Evolutionary conservation across 352 stramenopile species (phyloP), one percentile per base, ranked within the genome.

Genomic region (Globisporangium solare): DNA sequence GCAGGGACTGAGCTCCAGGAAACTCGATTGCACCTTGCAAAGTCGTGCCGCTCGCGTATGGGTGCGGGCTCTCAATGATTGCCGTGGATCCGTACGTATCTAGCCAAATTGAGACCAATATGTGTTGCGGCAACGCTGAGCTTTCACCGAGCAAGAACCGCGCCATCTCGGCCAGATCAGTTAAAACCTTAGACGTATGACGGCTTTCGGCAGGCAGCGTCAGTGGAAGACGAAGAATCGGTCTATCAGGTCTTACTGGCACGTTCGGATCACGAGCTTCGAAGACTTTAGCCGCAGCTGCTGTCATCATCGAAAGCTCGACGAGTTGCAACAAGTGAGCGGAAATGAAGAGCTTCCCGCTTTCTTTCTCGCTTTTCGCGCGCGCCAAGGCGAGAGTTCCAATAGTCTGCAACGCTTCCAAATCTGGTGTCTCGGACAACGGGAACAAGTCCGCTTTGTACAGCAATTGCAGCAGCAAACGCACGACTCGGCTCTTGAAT

Each of bases 401-500:
- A 24, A 95, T 89, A 3, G 71, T 72, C 61, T 89, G 67, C 12
- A 94, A 51, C 6, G 82, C 62, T 41, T 78, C 59, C 20, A 94
- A 51, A 27, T 95, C 75, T 2, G 83, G 81, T 11, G 83, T 61
- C 58, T 90, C 74, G 0, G 74, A 58, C 5, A 54, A 42, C 0
- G 79, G 76, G 39, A 94, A 94, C 2, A 83, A 51, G 11, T 84
- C 71, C 8, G 79, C 75, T 6, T 67, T 60, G 41, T 91, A 70
- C 41, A 95, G 59, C 11, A 95, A 62, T 64, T 94, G 86, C 15
- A 93, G 71, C 1, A 95, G 56, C 31, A 94, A 60, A 2, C 82
- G 77, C 20, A 90, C 72, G 4, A 95, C 81, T 20, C 83, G 78
- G 14, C 70, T 74, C 56, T 95, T 95, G 61, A 91, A 89, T 10